Percentiles rank a stretch among this genome's conserved stretches.
Conservation (phyloP, 2,329 filamentous ascomycete species). For the Verticillium alfalfae region DNA sequence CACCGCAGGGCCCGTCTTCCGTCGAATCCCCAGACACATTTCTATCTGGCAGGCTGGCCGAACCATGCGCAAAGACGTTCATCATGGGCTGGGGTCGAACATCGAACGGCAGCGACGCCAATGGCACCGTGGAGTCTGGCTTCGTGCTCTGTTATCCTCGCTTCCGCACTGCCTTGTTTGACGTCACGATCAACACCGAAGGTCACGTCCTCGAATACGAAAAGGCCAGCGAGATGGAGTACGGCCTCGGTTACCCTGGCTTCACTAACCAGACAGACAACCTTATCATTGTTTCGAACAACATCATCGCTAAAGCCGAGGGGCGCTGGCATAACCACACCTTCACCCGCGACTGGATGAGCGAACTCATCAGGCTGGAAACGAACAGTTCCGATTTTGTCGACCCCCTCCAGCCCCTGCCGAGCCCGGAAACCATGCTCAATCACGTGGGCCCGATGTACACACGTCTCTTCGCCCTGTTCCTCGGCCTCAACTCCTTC, state of each 20-base stretch:
- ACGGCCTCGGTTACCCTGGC: constrained; percentile 10
- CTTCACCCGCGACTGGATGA: constrained; percentile 35
- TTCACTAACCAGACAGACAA: constrained; percentile 8
- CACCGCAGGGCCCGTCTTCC: too few species aligned
- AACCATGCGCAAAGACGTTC: constrained; percentile 1
- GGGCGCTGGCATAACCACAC: constrained; percentile 42
- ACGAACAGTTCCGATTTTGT: constrained; percentile 24
- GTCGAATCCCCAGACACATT: too few species aligned
- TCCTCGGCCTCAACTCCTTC: constrained; percentile 33
- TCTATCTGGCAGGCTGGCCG: too few species aligned
- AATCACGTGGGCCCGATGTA: constrained; percentile 17
- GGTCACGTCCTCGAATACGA: constrained; percentile 18
- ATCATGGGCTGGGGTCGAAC: constrained; percentile 17
- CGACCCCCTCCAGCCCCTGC: constrained; percentile 16
- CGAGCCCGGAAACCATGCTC: constrained; percentile 12
- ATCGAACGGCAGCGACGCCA: neutral
- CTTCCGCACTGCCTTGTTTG: constrained; percentile 25
- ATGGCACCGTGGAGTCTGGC: constrained; percentile 9
- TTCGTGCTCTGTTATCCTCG: constrained; percentile 18
- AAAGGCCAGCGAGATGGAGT: constrained; percentile 5
- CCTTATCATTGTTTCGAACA: constrained; percentile 1
- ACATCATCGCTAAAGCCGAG: neutral
- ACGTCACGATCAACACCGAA: constrained; percentile 19
- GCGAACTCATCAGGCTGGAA: constrained; percentile 32
- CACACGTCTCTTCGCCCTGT: constrained; percentile 13